Conservation (phyloP, 2,329 filamentous ascomycete genomes). For the Epicoccum sorghinum region DNA sequence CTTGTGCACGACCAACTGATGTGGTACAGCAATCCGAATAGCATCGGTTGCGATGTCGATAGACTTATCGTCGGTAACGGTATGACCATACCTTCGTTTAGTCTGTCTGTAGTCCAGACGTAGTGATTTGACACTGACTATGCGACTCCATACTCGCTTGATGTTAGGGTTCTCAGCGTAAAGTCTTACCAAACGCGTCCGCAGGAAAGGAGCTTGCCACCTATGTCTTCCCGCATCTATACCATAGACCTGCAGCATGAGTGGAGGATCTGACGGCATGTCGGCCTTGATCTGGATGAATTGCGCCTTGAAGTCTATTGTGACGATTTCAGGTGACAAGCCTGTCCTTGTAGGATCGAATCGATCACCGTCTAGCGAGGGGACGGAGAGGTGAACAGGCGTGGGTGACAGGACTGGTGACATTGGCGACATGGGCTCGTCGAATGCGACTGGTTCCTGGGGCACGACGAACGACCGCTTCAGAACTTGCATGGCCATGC, state of each 20-base stretch:
- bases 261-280: conserved; percentile 84
- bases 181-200: conserved; percentile 78
- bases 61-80: conserved; percentile 73
- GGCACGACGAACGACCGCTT: conserved; percentile 50
- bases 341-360: conserved; percentile 32
- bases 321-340: conserved; percentile 68
- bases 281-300: conserved; percentile 87
- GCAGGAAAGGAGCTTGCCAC: conserved; percentile 83
- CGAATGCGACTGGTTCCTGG: conserved; percentile 16
- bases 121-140: conserved; percentile 81
- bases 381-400: conserved; percentile 35
- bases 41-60: conserved; percentile 86
- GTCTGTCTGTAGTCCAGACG: conserved; percentile 81
- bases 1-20: conserved; percentile 86
- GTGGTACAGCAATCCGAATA: conserved; percentile 84
- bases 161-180: conserved; percentile 88
- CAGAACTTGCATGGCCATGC: conserved; percentile 79
- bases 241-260: conserved; percentile 88
- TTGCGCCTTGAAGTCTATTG: conserved; percentile 79
- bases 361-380: conserved; percentile 39
- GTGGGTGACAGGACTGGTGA: conserved; percentile 23
- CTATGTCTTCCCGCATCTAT: conserved; percentile 83
- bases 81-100: conserved; percentile 69
- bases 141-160: conserved; percentile 80
- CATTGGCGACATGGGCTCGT: conserved; percentile 18